A percentile compares a stretch with the other conserved stretches of the same genome.
These are phyloP conservation scores for Suillus placidus DNA, from an alignment of 768 basidiomycete species.

Conservation along the genomic window DNA sequence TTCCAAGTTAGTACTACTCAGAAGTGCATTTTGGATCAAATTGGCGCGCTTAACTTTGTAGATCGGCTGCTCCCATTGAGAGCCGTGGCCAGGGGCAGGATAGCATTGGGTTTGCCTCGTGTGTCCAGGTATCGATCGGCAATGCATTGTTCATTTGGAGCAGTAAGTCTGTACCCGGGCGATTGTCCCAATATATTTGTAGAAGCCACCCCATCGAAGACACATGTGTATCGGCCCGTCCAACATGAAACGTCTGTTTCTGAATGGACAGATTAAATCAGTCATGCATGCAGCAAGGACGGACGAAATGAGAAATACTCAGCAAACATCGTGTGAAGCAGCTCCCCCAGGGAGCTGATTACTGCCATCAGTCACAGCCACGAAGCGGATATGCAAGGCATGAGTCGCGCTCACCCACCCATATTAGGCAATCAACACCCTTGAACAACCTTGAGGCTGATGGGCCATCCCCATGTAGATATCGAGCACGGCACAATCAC, in stretches of 20 bases:
- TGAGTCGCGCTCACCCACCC: background rate
- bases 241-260: too few species aligned
- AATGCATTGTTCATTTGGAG: too few species aligned
- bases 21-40: too few species aligned
- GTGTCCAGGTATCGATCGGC: background rate
- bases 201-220: too few species aligned
- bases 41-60: too few species aligned
- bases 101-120: too few species aligned
- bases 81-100: too few species aligned
- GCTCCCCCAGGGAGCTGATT: background rate
- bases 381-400: background rate
- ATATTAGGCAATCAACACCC: background rate
- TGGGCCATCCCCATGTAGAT: background rate
- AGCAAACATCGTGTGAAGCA: background rate
- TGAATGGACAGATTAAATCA: too few species aligned
- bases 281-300: too few species aligned
- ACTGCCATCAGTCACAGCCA: background rate
- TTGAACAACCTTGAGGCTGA: background rate
- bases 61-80: too few species aligned
- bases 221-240: too few species aligned
- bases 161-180: background rate
- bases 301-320: background rate
- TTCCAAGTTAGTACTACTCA: too few species aligned
- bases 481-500: background rate
- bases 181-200: background rate